phyloP scores from a whole-genome alignment of 108 stramenopile species.

The Chaetoceros muelleri region DNA sequence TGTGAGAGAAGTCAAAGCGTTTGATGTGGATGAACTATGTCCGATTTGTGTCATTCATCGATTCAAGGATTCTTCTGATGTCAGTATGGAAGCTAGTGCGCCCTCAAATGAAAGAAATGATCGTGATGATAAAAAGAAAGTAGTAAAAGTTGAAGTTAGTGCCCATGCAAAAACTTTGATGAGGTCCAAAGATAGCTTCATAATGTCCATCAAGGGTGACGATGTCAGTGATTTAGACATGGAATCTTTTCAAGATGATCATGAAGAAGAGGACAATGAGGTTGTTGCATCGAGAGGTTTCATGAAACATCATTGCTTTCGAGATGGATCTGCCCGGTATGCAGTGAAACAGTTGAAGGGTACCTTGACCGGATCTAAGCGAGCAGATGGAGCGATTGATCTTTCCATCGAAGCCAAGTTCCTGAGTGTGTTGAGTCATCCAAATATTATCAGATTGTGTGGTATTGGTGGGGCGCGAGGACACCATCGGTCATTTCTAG shows the following conservation, averaged over 20 bases:
- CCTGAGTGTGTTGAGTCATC: slow-evolving; percentile 38
- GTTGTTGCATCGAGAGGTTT: slow-evolving; percentile 29
- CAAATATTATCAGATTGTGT: slow-evolving; percentile 39
- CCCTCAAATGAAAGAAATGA: neutral
- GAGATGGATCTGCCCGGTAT: slow-evolving; percentile 53
- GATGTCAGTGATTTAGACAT: neutral
- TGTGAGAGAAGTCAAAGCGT: slow-evolving; percentile 35
- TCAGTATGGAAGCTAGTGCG: slow-evolving; percentile 3
- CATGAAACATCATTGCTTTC: slow-evolving; percentile 41
- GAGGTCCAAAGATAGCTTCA: neutral
- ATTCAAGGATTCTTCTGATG: slow-evolving; percentile 13
- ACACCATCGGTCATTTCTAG: slow-evolving; percentile 34
- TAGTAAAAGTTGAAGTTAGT: neutral
- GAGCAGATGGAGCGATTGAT: slow-evolving; percentile 51
- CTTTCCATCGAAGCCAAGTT: slow-evolving; percentile 64
- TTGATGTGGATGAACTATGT: slow-evolving; percentile 19
- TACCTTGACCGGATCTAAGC: slow-evolving; percentile 30
- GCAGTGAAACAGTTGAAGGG: slow-evolving; percentile 49
- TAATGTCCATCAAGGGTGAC: neutral
- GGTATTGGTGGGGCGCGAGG: slow-evolving; percentile 21
- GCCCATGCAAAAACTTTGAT: neutral
- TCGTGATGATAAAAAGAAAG: neutral
- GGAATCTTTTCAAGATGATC: slow-evolving; percentile 12
- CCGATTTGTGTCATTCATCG: slow-evolving; percentile 29
- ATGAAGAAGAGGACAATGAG: slow-evolving; percentile 35